These are phyloP conservation scores for Ascocoryne sarcoides DNA, from an alignment of 2,329 filamentous ascomycete genomes.

Conservation along the genomic window DNA sequence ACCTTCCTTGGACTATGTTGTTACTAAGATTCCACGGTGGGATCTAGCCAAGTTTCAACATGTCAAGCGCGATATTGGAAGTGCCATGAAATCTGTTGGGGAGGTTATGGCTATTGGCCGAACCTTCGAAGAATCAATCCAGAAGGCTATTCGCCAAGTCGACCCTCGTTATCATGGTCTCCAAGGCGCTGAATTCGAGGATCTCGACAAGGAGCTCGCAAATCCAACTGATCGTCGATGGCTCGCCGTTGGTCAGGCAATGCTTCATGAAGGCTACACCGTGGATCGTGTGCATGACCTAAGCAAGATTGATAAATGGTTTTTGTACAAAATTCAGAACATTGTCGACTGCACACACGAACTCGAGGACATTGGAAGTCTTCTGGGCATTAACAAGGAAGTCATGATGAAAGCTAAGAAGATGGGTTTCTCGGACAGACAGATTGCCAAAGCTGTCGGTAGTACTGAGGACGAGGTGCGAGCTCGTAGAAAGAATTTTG, in stretches of 20 bases:
- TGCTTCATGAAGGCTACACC: conserved; percentile 93
- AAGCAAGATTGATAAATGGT: conserved; percentile 99
- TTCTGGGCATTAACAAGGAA: conserved; percentile 81
- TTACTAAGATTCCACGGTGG: conserved; percentile 98
- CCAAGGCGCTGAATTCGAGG: conserved; percentile 90
- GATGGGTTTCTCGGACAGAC: conserved; percentile 92
- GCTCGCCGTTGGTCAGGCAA: conserved; percentile 94
- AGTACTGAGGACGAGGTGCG: conserved; percentile 86
- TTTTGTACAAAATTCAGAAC: conserved; percentile 96
- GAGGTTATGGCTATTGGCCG: conserved; percentile 99
- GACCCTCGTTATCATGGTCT: conserved; percentile 88
- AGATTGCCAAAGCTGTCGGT: conserved; percentile 81
- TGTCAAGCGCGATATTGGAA: conserved; percentile 94
- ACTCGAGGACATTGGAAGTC: conserved; percentile 72
- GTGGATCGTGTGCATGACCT: conserved; percentile 88
- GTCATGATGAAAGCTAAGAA: conserved; percentile 90
- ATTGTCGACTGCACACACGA: conserved; percentile 85
- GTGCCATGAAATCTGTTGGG: conserved; percentile 97
- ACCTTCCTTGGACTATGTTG: conserved; percentile 92
- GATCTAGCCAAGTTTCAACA: conserved; percentile 98
- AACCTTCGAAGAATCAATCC: conserved; percentile 97
- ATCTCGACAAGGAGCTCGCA: conserved; percentile 79
- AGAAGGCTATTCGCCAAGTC: conserved; percentile 96
- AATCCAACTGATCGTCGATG: conserved; percentile 95
- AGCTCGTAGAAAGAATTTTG: conserved; percentile 73